Evolutionary conservation across 2,329 filamentous ascomycete genomes (phyloP).

Genomic region (Ophioceras dolichostomum): DNA sequence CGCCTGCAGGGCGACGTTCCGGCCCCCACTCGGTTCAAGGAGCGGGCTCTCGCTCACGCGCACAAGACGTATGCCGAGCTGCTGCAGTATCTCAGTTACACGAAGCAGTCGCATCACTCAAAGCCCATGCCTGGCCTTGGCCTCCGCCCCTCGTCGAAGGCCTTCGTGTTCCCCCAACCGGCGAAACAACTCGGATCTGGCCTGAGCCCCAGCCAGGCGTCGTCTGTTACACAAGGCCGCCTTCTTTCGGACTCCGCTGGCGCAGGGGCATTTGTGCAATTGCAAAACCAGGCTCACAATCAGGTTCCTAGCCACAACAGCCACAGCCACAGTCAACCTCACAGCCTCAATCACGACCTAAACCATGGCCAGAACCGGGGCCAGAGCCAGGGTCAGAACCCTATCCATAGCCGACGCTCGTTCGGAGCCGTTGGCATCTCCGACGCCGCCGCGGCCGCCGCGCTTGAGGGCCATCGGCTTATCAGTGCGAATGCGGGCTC

Average conservation of each 20-base stretch:
- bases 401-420: too few relatives aligned
- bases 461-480: too few relatives aligned
- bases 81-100: conserved; percentile 49
- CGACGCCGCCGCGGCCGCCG: too few relatives aligned
- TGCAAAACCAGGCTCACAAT: neutral
- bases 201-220: conserved; percentile 4
- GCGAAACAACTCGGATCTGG: conserved; percentile 20
- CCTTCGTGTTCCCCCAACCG: conserved; percentile 43
- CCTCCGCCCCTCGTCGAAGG: conserved; percentile 28
- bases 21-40: conserved; percentile 41
- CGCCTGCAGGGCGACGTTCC: conserved; percentile 10
- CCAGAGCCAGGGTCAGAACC: too few relatives aligned
- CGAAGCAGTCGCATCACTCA: conserved; percentile 33
- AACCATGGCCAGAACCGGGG: too few relatives aligned
- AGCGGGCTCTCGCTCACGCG: conserved; percentile 57
- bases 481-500: too few relatives aligned
- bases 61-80: conserved; percentile 63
- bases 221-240: neutral
- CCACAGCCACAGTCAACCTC: neutral
- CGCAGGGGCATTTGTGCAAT: too few relatives aligned
- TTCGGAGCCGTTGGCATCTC: too few relatives aligned
- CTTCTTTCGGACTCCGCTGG: neutral
- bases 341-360: too few relatives aligned
- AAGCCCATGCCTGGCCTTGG: conserved; percentile 23
- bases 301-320: neutral